Conservation (phyloP, 805 yeast species). For the Brettanomyces anomalus region DNA sequence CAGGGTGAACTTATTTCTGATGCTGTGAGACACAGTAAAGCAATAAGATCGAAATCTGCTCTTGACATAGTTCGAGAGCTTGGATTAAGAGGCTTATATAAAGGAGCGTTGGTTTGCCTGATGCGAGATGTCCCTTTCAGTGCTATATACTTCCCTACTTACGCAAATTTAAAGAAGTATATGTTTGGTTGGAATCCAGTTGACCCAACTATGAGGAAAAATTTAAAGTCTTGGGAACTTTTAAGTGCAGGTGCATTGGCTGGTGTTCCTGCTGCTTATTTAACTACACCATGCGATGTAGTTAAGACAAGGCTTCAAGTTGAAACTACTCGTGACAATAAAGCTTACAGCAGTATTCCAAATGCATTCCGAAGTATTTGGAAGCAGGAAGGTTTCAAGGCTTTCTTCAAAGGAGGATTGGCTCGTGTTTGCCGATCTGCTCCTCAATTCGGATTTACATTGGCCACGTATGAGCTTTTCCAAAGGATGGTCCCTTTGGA, state of each 20-base stretch:
- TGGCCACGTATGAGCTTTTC: conserved; percentile 93
- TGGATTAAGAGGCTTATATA: conserved; percentile 80
- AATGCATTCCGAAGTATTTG: conserved; percentile 71
- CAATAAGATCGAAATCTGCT: conserved; percentile 42
- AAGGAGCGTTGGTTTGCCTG: conserved; percentile 86
- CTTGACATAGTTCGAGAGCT: conserved; percentile 64
- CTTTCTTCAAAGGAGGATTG: conserved; percentile 93
- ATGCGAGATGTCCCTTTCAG: conserved; percentile 94
- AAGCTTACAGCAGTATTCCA: conserved; percentile 63
- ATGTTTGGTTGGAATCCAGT: conserved; percentile 76
- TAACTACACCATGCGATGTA: conserved; percentile 96
- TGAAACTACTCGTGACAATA: conserved; percentile 68
- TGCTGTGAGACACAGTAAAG: conserved; percentile 21
- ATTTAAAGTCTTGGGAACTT: conserved; percentile 75
- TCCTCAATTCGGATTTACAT: conserved; percentile 95
- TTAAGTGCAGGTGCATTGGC: conserved; percentile 87
- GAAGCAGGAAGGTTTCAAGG: conserved; percentile 74
- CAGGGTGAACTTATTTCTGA: conserved; percentile 62
- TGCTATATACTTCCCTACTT: conserved; percentile 95
- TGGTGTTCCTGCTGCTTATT: conserved; percentile 95
- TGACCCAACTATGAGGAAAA: conserved; percentile 45
- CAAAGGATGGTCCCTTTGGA: conserved; percentile 70
- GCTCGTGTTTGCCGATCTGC: conserved; percentile 93
- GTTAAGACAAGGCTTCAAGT: conserved; percentile 91
- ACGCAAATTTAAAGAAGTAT: conserved; percentile 83